Evolutionary conservation across 73 alveolate genomes (phyloP), one percentile per base, ranked within the genome.

Genomic region (Paramecium sonneborni): DNA sequence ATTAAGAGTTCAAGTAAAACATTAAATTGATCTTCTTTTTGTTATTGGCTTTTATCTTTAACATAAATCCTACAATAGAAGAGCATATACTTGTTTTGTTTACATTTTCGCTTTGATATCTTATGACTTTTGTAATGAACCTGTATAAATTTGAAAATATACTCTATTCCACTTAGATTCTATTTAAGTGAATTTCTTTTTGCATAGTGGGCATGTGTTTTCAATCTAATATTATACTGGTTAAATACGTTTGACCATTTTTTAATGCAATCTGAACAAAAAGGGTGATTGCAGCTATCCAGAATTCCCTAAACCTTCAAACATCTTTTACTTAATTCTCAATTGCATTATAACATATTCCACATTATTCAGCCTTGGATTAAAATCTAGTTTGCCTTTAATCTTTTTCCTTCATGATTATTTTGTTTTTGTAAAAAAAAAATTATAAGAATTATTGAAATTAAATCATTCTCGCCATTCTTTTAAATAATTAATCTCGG

Each of bases 121-220:
- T 62, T 62, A 62, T 62, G 84, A 30, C 84, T 62, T 62, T 62
- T 62, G 44, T 62, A 62, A 62, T 62, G 84, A 62, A 62, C 84
- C 84, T 62, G 44, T 11, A 62, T 62, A 7, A 62, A 62, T 62
- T 26, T 62, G 10, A 26, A 62, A 32, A 62, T 74, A 28, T 74
- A 74, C 87, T 39, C 87, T 74, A 10, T 74, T 74, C 87, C 87
- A 74, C 44, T 74, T 74, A 10, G 56, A 39, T 74, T 74, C 67
- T 32, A 74, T 74, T 39, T 34, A 74, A 9, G 67, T 34, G 44
- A 74, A 74, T 39, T 74, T 74, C 44, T 74, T 15, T 74, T 74
- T 74, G 35, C 87, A 74, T 74, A 74, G 87, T 0, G 87, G 87
- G 37, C 87, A 74, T 28, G 68, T 74, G 12, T 74, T 74, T 74